phyloP scores from a whole-genome alignment of 306 rosid genomes.

The Trifolium fragiferum region DNA sequence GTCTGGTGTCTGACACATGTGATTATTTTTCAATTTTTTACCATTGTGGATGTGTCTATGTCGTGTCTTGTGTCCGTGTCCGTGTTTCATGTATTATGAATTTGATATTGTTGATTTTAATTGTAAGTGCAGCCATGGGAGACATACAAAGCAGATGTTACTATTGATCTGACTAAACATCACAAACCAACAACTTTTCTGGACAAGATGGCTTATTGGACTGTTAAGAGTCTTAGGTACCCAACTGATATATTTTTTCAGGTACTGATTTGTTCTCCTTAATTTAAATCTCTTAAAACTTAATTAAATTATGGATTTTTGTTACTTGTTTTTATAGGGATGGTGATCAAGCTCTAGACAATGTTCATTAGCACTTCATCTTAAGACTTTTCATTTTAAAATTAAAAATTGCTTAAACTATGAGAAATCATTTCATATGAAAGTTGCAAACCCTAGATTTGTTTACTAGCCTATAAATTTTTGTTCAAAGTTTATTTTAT shows the following conservation, averaged over 20 bases:
- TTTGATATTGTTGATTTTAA: background rate
- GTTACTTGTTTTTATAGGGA: background rate
- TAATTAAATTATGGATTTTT: background rate
- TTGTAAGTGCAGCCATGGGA: conserved; percentile 66
- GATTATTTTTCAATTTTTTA: no score
- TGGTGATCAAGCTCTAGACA: background rate
- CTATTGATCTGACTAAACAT: conserved; percentile 72
- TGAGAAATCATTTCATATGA: no score
- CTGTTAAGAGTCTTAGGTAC: conserved; percentile 62
- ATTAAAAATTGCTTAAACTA: no score
- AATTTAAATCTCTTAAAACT: background rate
- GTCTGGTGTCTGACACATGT: no score
- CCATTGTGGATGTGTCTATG: no score
- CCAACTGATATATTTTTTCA: conserved; percentile 79
- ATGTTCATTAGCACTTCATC: no score
- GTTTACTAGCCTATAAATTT: background rate
- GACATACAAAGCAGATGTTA: conserved; percentile 62
- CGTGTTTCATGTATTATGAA: no score
- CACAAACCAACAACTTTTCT: conserved; percentile 60
- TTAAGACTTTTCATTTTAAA: no score
- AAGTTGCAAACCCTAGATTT: background rate
- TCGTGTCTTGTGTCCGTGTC: no score
- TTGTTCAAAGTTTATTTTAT: no score
- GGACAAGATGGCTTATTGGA: conserved; percentile 81
- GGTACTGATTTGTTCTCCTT: conserved; percentile 41